Percentiles rank a stretch among this genome's conserved stretches.
Conservation (phyloP, 2,329 filamentous ascomycete genomes). For the Pestalotiopsis sp. region DNA sequence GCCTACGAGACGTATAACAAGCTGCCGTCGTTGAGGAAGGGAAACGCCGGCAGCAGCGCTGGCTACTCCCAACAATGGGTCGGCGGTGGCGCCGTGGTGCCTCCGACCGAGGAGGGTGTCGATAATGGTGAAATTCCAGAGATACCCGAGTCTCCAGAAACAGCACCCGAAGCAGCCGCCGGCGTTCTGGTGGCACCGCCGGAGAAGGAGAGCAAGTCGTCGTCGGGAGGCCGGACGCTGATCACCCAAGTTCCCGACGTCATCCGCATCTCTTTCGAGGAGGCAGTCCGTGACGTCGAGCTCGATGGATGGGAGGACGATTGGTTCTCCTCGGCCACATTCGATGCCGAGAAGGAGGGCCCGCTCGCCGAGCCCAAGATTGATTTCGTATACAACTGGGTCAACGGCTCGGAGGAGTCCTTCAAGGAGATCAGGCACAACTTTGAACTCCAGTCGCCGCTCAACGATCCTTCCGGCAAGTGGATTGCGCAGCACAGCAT, state of each 20-base stretch:
- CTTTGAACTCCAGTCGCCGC: constrained; percentile 39
- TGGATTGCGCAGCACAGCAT: constrained; percentile 41
- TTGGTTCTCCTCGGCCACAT: constrained; percentile 37
- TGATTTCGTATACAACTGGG: constrained; percentile 45
- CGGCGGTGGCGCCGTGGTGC: constrained; percentile 20
- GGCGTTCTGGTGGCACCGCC: not conserved
- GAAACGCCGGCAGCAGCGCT: constrained; percentile 9
- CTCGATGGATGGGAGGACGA: constrained; percentile 42
- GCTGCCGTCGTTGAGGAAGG: constrained; percentile 20
- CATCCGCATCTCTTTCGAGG: constrained; percentile 39
- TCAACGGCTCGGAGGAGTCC: constrained; percentile 40
- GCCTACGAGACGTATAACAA: constrained; percentile 16
- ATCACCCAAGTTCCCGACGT: constrained; percentile 34
- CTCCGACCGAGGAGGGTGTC: constrained; percentile 12
- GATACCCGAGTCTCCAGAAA: not conserved
- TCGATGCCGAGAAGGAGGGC: constrained; percentile 28
- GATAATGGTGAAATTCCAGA: constrained; percentile 2
- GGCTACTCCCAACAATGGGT: constrained; percentile 23
- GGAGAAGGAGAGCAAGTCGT: constrained; percentile 10
- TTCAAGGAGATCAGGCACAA: constrained; percentile 35
- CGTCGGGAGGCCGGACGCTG: constrained; percentile 10
- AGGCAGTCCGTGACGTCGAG: constrained; percentile 34
- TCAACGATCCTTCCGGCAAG: constrained; percentile 39
- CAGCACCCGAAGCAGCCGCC: not conserved
- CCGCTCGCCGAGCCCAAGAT: constrained; percentile 38